Conservation (phyloP, 805 yeast genomes). For the Isabelozyma rhagii region DNA sequence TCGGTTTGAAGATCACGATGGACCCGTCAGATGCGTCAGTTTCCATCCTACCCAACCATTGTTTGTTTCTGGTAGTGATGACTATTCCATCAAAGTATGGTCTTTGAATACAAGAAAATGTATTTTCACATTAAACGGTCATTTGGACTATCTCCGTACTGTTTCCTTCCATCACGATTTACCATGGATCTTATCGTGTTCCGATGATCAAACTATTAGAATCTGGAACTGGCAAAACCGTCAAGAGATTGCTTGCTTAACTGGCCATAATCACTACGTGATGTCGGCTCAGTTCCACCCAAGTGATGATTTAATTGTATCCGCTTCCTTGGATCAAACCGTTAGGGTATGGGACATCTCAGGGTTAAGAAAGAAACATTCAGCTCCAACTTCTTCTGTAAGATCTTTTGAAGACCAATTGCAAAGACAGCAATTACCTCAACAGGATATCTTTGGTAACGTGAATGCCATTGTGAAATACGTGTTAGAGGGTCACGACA, state of each 20-base stretch:
- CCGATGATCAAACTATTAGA: conserved; percentile 97
- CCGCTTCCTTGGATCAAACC: conserved; percentile 96
- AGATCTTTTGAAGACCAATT: conserved; percentile 52
- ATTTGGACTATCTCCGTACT: conserved; percentile 91
- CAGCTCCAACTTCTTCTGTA: conserved; percentile 59
- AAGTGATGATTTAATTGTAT: conserved; percentile 86
- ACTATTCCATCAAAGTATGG: conserved; percentile 94
- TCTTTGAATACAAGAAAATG: conserved; percentile 88
- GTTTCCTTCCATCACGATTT: conserved; percentile 92
- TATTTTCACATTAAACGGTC: conserved; percentile 87
- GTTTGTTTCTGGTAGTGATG: conserved; percentile 97
- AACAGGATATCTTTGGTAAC: conserved; percentile 92
- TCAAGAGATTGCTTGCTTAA: conserved; percentile 92
- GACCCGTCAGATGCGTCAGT: conserved; percentile 93
- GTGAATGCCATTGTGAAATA: conserved; percentile 93
- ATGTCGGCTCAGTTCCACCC: conserved; percentile 99
- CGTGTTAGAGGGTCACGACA: conserved; percentile 95
- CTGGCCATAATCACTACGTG: conserved; percentile 98
- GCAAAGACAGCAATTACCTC: conserved; percentile 64
- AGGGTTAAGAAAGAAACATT: conserved; percentile 90
- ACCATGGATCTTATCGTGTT: conserved; percentile 95
- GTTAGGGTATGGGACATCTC: conserved; percentile 98
- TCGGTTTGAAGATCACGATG: conserved; percentile 96
- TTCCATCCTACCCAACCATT: conserved; percentile 98
- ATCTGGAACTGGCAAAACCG: conserved; percentile 99